Evolutionary conservation across 139 green algal genomes (phyloP).

Genomic region (Chlorella sp.): DNA sequence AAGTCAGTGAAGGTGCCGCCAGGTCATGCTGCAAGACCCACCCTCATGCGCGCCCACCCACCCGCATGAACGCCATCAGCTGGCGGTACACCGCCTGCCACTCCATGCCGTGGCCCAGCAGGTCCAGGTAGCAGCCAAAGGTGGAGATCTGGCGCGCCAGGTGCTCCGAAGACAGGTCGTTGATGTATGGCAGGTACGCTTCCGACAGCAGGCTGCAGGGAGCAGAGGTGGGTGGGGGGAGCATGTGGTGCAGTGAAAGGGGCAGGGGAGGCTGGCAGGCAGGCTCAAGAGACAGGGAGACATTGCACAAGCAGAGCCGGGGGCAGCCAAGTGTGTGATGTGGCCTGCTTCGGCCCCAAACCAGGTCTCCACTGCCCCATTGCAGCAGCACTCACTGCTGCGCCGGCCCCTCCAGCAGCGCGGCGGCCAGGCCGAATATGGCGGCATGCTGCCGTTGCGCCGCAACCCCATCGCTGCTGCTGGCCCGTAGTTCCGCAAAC

Average conservation of each 20-base stretch:
- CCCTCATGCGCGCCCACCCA: neutral
- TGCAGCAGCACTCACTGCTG: too few species aligned
- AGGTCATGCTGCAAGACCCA: too few species aligned
- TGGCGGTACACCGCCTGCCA: conserved; percentile 6
- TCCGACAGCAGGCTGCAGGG: neutral
- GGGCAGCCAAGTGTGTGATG: too few species aligned
- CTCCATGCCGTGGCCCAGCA: neutral
- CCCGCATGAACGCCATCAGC: conserved; percentile 8
- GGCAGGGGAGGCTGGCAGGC: neutral
- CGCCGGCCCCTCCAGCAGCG: too few species aligned
- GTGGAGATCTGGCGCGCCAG: neutral
- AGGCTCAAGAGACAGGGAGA: too few species aligned
- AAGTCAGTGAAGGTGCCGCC: neutral
- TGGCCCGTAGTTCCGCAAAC: too few species aligned
- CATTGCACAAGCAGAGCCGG: neutral
- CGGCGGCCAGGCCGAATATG: too few species aligned
- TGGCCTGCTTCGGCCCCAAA: too few species aligned
- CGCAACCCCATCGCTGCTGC: too few species aligned
- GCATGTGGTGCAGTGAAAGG: neutral
- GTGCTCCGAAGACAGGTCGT: neutral
- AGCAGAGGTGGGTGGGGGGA: neutral
- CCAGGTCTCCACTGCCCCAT: too few species aligned
- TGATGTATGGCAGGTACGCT: neutral
- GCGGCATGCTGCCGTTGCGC: too few species aligned
- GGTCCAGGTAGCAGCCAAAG: neutral